Conservation (phyloP, 75 land plant species). For the Ceratopteris richardii region DNA sequence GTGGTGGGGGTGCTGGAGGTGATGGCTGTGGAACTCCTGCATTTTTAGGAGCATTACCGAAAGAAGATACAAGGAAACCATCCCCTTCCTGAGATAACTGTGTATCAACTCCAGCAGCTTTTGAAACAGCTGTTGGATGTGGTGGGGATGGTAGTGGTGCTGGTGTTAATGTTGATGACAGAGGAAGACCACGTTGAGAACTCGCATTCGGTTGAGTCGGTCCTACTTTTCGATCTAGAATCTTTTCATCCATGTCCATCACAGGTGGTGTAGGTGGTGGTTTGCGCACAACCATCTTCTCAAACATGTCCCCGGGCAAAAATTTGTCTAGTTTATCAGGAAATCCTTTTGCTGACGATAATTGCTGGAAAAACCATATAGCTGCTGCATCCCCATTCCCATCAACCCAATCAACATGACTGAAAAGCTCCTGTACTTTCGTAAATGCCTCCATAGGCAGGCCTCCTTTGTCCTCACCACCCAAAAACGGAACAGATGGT, state of each 20-base stretch:
- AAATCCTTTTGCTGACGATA: conserved; percentile 40
- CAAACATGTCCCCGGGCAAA: conserved; percentile 39
- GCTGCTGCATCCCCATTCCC: conserved; percentile 67
- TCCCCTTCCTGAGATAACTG: too few species aligned
- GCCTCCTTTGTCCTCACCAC: conserved; percentile 84
- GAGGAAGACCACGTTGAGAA: too few species aligned
- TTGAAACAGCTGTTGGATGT: too few species aligned
- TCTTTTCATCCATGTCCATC: conserved; percentile 48
- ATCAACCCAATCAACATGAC: conserved; percentile 75
- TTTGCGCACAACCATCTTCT: conserved; percentile 26
- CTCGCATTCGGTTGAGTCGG: conserved; percentile 3
- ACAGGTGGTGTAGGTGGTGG: conserved; percentile 23
- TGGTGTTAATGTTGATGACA: too few species aligned
- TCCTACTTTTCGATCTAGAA: conserved; percentile 29
- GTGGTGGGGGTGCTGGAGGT: conserved; percentile 13
- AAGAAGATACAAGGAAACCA: too few species aligned
- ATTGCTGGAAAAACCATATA: conserved; percentile 72
- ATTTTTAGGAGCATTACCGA: too few species aligned
- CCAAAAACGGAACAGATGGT: conserved; percentile 46
- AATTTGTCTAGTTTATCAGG: conserved; percentile 52
- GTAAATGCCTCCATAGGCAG: conserved; percentile 95
- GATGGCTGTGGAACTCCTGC: background rate
- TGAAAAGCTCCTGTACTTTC: conserved; percentile 87
- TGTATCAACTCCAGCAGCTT: too few species aligned
- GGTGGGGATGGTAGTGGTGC: too few species aligned